Evolutionary conservation across 1,139 yeast genomes (phyloP).

Genomic region (Blastobotrys illinoisensis): DNA sequence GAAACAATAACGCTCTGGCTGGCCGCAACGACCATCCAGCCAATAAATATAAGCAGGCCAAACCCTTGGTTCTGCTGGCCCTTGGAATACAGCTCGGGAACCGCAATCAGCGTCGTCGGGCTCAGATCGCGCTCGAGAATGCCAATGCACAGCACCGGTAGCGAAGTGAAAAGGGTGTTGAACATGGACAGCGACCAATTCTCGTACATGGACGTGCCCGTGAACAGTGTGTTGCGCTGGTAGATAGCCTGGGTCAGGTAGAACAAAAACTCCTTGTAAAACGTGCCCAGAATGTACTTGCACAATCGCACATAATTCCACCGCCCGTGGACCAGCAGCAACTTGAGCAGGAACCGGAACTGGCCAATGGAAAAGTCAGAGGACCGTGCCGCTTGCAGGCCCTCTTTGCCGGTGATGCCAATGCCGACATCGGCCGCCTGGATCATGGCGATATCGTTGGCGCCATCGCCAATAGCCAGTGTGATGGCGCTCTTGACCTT

Average conservation of each 20-base stretch:
- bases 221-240: conserved; percentile 81
- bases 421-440: conserved; percentile 98
- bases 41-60: conserved; percentile 59
- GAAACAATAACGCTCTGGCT: conserved; percentile 67
- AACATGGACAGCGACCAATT: conserved; percentile 97
- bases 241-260: conserved; percentile 83
- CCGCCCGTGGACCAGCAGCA: conserved; percentile 88
- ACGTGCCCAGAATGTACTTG: conserved; percentile 87
- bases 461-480: conserved; percentile 98
- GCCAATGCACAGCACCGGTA: conserved; percentile 91
- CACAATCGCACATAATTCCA: conserved; percentile 90
- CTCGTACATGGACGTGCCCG: conserved; percentile 91
- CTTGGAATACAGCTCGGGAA: conserved; percentile 79
- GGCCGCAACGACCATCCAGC: conserved; percentile 79
- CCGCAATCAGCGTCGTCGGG: conserved; percentile 83
- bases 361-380: conserved; percentile 96
- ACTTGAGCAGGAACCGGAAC: conserved; percentile 74
- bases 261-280: conserved; percentile 87
- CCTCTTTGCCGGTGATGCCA: conserved; percentile 96
- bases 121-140: conserved; percentile 88
- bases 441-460: conserved; percentile 98
- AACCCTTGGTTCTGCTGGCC: conserved; percentile 78
- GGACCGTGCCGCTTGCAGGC: conserved; percentile 91
- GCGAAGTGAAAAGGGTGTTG: conserved; percentile 88
- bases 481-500: conserved; percentile 67